Conservation (phyloP, 2,329 filamentous ascomycete genomes). For the Botrytis galanthina region DNA sequence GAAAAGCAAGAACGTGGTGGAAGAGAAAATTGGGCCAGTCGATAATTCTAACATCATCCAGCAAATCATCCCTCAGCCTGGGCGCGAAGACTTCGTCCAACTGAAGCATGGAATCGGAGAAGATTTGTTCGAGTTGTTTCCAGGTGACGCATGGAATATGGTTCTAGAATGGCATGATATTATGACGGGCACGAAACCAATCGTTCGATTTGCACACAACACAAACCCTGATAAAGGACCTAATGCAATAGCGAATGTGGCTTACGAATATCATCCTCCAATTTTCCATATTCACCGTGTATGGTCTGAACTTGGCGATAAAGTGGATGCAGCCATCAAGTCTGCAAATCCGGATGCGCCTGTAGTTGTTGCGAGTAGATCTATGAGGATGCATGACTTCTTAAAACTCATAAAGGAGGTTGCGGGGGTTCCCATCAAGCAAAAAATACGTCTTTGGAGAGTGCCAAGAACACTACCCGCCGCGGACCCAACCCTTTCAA, state of each 20-base stretch:
- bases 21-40: slow-evolving; percentile 67
- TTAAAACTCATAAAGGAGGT: slow-evolving; percentile 69
- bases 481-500: slow-evolving; percentile 39
- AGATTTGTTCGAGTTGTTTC: slow-evolving; percentile 76
- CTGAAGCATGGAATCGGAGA: slow-evolving; percentile 66
- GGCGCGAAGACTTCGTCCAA: slow-evolving; percentile 62
- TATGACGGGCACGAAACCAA: slow-evolving; percentile 64
- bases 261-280: slow-evolving; percentile 82
- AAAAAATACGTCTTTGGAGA: slow-evolving; percentile 66
- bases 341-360: slow-evolving; percentile 60
- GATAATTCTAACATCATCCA: slow-evolving; percentile 83
- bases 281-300: slow-evolving; percentile 83
- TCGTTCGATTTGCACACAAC: slow-evolving; percentile 75
- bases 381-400: slow-evolving; percentile 70
- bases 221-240: slow-evolving; percentile 55
- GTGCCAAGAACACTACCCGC: slow-evolving; percentile 33
- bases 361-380: slow-evolving; percentile 68
- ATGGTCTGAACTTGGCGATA: slow-evolving; percentile 57
- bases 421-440: slow-evolving; percentile 63
- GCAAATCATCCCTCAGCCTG: slow-evolving; percentile 53
- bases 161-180: slow-evolving; percentile 81
- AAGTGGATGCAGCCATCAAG: slow-evolving; percentile 58
- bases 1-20: slow-evolving; percentile 57
- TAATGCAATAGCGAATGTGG: slow-evolving; percentile 59
- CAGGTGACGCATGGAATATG: slow-evolving; percentile 76